These are phyloP conservation scores for Farysia itapuensis DNA, from an alignment of 1,284 basidiomycete species.

Conservation along the genomic window DNA sequence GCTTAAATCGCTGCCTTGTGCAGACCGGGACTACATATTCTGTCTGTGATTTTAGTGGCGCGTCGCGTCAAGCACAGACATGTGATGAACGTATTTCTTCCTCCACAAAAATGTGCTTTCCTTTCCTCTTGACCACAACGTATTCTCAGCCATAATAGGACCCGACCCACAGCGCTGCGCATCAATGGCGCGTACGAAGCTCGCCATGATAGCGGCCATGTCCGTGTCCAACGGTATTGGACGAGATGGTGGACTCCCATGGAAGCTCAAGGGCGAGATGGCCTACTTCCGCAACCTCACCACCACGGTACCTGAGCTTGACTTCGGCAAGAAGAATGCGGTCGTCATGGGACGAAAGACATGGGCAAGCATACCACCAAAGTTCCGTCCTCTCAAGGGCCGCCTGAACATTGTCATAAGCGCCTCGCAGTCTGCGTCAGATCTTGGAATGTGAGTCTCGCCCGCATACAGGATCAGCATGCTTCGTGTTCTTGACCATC, in stretches of 20 bases:
- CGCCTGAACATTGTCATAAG: conserved; percentile 82
- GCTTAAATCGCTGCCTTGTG: too few relatives aligned
- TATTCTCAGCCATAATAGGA: too few relatives aligned
- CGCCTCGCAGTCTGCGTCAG: conserved; percentile 66
- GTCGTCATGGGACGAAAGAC: conserved; percentile 96
- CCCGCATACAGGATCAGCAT: background rate
- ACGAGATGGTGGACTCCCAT: conserved; percentile 73
- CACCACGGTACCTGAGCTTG: conserved; percentile 62
- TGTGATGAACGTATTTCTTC: too few relatives aligned
- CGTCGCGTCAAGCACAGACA: too few relatives aligned
- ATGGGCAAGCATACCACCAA: conserved; percentile 94
- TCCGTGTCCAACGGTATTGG: conserved; percentile 88
- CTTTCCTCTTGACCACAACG: too few relatives aligned
- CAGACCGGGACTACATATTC: too few relatives aligned
- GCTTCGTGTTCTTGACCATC: background rate
- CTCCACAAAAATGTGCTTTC: too few relatives aligned
- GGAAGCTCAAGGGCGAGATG: conserved; percentile 87
- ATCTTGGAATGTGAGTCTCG: conserved; percentile 66
- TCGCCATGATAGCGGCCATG: conserved; percentile 91
- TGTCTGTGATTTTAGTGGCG: too few relatives aligned
- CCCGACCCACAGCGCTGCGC: too few relatives aligned
- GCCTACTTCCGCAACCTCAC: conserved; percentile 86
- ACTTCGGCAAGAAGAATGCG: conserved; percentile 66
- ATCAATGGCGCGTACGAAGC: conserved; percentile 38
- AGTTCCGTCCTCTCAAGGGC: conserved; percentile 77